Evolutionary conservation across 345 rosid genomes (phyloP), one percentile per base, ranked within the genome.

Genomic region (Hypericum perforatum): DNA sequence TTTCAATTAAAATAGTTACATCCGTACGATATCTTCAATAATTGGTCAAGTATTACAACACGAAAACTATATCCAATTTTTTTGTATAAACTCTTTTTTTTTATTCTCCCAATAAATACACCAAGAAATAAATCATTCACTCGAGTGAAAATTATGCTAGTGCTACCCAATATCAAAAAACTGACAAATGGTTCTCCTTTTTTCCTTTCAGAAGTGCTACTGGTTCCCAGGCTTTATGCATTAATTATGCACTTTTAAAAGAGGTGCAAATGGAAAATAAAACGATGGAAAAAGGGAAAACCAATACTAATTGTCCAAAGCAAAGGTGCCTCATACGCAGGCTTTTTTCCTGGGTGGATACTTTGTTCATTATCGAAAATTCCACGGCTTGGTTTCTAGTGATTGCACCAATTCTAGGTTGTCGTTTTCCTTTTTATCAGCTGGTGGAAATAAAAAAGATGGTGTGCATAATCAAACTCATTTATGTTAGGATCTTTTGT

Each of bases 301-400:
- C 32, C 32, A 22, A 22, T 1, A 22, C 32, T 22, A 22, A 41
- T 9, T 9, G 13, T 63, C 53, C 12, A 45, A 45, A 41, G 62
- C 42, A 61, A 54, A 39, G 50, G 43, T 15, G 55, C 57, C 58
- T 56, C 65, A 63, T 50, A 59, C 65, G 74, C 80, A 70, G 80
- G 70, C 73, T 72, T 74, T 77, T 59, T 15, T 14, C 16, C 37
- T 52, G 65, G 54, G 54, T 67, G 67, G 66, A 52, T 47, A 43
- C 39, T 61, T 68, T 70, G 78, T 60, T 62, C 74, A 56, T 61
- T 68, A 72, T 70, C 78, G 72, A 63, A 63, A 72, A 62, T 45
- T 65, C 77, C 82, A 70, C 16, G 46, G 8, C 63, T 58, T 43
- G 61, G 32, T 22, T 71, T 57, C 62, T 57, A 44, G 58, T 68